Evolutionary conservation across 768 basidiomycete genomes (phyloP).

Genomic region (Suillus subluteus): DNA sequence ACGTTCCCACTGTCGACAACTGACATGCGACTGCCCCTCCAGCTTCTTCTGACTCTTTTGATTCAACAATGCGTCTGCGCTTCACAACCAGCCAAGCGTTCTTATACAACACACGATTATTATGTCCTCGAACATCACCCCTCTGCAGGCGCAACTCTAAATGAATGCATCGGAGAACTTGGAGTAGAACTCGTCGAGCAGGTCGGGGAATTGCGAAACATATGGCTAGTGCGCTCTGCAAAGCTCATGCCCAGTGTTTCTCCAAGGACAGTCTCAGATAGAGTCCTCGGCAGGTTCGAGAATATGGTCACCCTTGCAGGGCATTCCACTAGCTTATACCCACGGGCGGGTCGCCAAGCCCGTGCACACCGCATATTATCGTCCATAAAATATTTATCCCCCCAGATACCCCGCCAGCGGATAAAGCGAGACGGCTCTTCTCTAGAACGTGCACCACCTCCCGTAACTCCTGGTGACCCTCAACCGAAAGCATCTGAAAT

Average conservation of each 20-base stretch:
- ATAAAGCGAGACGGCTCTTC: slow-evolving; percentile 51
- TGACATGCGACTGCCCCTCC: slow-evolving; percentile 22
- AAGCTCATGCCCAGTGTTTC: slow-evolving; percentile 35
- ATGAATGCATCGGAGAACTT: slow-evolving; percentile 60
- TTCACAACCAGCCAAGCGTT: slow-evolving; percentile 49
- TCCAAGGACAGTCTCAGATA: slow-evolving; percentile 44
- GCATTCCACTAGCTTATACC: background rate
- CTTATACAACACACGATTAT: slow-evolving; percentile 74
- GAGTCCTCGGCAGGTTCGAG: slow-evolving; percentile 53
- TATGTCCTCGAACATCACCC: slow-evolving; percentile 78
- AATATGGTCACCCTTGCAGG: slow-evolving; percentile 37
- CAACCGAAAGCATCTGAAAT: slow-evolving; percentile 39
- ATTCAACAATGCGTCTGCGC: slow-evolving; percentile 34
- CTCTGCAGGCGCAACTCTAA: slow-evolving; percentile 53
- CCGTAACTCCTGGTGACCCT: slow-evolving; percentile 42
- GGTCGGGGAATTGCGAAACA: slow-evolving; percentile 77
- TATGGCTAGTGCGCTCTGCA: slow-evolving; percentile 79
- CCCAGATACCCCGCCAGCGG: slow-evolving; percentile 68
- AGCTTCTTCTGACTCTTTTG: slow-evolving; percentile 32
- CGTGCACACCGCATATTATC: slow-evolving; percentile 53
- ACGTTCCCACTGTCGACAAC: background rate
- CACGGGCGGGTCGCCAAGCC: slow-evolving; percentile 25
- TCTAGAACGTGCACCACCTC: slow-evolving; percentile 57
- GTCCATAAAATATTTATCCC: slow-evolving; percentile 62
- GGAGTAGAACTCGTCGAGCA: slow-evolving; percentile 88